Evolutionary conservation across 805 yeast genomes (phyloP).

Genomic region (Schwanniomyces yamadae): DNA sequence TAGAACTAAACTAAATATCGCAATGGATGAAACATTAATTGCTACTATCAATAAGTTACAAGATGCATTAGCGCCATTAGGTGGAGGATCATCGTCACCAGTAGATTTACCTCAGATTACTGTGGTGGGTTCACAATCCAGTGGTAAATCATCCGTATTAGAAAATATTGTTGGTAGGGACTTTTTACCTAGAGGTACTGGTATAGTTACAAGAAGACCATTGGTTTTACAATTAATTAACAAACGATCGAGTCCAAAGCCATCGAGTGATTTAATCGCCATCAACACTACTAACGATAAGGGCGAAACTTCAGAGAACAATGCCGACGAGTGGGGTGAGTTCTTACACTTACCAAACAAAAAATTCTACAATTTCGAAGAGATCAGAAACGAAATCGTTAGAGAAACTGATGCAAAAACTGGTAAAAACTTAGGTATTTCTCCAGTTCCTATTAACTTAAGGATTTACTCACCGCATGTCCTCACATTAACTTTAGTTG

Average conservation of each 20-base stretch:
- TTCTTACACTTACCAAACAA: constrained; percentile 89
- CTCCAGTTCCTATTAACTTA: constrained; percentile 88
- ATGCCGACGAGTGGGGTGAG: constrained; percentile 94
- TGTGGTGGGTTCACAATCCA: constrained; percentile 91
- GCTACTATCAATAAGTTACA: constrained; percentile 86
- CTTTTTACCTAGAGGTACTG: constrained; percentile 89
- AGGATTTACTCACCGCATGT: constrained; percentile 94
- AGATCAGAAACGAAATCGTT: constrained; percentile 86
- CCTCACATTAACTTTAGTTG: constrained; percentile 89
- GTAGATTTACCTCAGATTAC: constrained; percentile 92
- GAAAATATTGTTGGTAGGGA: constrained; percentile 92
- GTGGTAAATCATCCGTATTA: constrained; percentile 85
- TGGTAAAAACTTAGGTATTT: constrained; percentile 82
- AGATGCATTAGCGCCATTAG: constrained; percentile 96
- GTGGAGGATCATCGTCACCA: constrained; percentile 86
- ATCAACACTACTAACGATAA: constrained; percentile 42
- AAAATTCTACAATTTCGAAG: constrained; percentile 82
- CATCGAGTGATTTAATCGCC: constrained; percentile 38
- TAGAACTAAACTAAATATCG: constrained; percentile 1
- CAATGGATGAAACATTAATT: constrained; percentile 76
- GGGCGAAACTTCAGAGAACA: constrained; percentile 62
- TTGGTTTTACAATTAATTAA: constrained; percentile 78
- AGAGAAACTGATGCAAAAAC: constrained; percentile 86
- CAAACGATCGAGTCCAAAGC: constrained; percentile 43
- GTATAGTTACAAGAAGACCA: constrained; percentile 90